A percentile compares a stretch with the other conserved stretches of the same genome.
Conservation (phyloP, 2,329 filamentous ascomycete genomes). For the Aureobasidium leucospermi region DNA sequence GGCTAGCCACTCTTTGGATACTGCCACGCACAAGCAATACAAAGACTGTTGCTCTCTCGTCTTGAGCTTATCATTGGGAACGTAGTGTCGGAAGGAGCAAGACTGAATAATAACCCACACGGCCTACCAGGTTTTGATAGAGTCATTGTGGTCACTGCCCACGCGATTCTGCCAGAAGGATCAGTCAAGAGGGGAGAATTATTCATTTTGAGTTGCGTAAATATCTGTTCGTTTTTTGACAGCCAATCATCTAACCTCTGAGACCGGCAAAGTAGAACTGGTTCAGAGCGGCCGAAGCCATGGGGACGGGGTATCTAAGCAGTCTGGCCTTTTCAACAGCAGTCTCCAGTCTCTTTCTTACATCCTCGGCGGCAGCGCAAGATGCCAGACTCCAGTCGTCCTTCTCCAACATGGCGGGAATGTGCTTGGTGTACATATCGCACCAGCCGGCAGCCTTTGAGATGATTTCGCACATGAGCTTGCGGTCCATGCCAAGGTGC, state of each 20-base stretch:
- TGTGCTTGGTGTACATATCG: constrained; percentile 35
- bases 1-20: too few species aligned
- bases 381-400: constrained; percentile 28
- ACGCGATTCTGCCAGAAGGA: too few species aligned
- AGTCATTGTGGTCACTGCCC: too few species aligned
- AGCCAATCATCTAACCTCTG: not conserved
- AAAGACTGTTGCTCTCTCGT: too few species aligned
- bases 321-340: constrained; percentile 34
- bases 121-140: too few species aligned
- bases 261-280: constrained; percentile 28
- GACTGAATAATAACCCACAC: too few species aligned
- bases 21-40: too few species aligned
- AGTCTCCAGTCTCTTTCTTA: constrained; percentile 29
- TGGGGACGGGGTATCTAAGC: constrained; percentile 28
- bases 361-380: constrained; percentile 32
- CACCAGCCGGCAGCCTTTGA: constrained; percentile 41
- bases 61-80: too few species aligned
- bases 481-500: constrained; percentile 37
- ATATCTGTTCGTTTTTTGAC: too few species aligned
- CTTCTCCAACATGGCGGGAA: constrained; percentile 29
- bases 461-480: constrained; percentile 40
- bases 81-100: too few species aligned
- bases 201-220: too few species aligned
- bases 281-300: constrained; percentile 29
- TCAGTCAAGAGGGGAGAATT: too few species aligned